These are phyloP conservation scores for Rhodotorula sphaerocarpa DNA, from an alignment of 768 basidiomycete genomes.

Conservation along the genomic window DNA sequence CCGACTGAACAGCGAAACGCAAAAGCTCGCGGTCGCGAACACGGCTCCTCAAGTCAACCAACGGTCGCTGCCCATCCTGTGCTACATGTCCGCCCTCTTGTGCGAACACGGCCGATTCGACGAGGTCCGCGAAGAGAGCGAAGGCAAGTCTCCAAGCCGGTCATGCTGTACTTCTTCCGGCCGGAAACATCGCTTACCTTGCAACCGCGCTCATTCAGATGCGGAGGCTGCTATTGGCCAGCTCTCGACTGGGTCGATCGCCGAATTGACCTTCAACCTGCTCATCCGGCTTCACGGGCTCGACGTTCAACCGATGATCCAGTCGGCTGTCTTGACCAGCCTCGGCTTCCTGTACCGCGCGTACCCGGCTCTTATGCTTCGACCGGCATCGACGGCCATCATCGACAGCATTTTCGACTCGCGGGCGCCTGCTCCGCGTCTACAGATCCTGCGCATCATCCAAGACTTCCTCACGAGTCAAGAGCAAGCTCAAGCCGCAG, in stretches of 20 bases:
- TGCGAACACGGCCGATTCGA: conserved; percentile 88
- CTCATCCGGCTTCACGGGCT: conserved; percentile 67
- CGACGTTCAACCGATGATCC: conserved; percentile 53
- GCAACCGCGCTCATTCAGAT: background rate
- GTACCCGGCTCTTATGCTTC: conserved; percentile 81
- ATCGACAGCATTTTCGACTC: conserved; percentile 85
- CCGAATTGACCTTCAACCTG: conserved; percentile 70
- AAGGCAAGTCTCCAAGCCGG: conserved; percentile 1
- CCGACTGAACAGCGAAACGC: conserved; percentile 55
- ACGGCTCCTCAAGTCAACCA: conserved; percentile 30
- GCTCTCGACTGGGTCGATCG: conserved; percentile 56
- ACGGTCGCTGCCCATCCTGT: conserved; percentile 49
- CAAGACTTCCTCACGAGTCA: conserved; percentile 66
- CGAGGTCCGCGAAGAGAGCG: conserved; percentile 48
- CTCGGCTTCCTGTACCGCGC: conserved; percentile 87
- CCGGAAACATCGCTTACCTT: too few relatives aligned
- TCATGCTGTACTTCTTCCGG: too few relatives aligned
- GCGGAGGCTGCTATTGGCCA: conserved; percentile 5
- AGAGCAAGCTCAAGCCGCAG: background rate
- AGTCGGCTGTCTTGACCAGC: conserved; percentile 71
- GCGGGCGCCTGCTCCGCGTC: conserved; percentile 60
- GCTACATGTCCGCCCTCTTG: conserved; percentile 75
- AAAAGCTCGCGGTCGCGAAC: conserved; percentile 44
- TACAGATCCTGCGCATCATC: conserved; percentile 71
- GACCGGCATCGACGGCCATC: conserved; percentile 64